Conservation (phyloP, 768 basidiomycete species). For the Serendipita vermifera region DNA sequence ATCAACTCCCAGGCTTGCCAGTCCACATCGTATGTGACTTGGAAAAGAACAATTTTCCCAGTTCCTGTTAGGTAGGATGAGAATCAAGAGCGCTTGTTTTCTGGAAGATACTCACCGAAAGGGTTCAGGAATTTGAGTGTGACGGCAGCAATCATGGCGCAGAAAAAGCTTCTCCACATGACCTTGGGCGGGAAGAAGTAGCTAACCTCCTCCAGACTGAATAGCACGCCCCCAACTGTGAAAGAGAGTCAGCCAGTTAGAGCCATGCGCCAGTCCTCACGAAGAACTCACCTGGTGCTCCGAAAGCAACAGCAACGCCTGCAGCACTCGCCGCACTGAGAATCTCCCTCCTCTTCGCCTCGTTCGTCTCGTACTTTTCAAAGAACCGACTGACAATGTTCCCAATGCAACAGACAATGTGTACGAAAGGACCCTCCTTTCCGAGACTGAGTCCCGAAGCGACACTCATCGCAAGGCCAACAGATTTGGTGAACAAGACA, state of each 20-base stretch:
- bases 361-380: conserved; percentile 86
- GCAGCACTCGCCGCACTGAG: conserved; percentile 93
- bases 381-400: conserved; percentile 85
- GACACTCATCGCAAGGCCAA: conserved; percentile 81
- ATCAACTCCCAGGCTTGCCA: conserved; percentile 86
- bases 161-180: conserved; percentile 26
- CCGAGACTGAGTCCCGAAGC: conserved; percentile 81
- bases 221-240: conserved; percentile 87
- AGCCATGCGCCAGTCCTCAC: too few species aligned
- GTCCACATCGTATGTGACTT: conserved; percentile 84
- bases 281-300: too few species aligned
- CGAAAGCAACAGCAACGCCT: conserved; percentile 94
- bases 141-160: conserved; percentile 28
- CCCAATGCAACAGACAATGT: conserved; percentile 84
- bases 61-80: conserved; percentile 32
- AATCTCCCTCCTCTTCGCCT: conserved; percentile 91
- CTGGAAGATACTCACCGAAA: conserved; percentile 33
- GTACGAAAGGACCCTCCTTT: conserved; percentile 73
- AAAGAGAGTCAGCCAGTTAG: too few species aligned
- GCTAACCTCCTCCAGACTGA: conserved; percentile 89
- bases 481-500: conserved; percentile 76
- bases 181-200: conserved; percentile 94
- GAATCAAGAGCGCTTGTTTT: too few species aligned
- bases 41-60: conserved; percentile 84
- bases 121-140: conserved; percentile 51